Evolutionary conservation across 495 filamentous ascomycete genomes (phyloP), one percentile per base, ranked within the genome.

Genomic region (Neurospora sp.): DNA sequence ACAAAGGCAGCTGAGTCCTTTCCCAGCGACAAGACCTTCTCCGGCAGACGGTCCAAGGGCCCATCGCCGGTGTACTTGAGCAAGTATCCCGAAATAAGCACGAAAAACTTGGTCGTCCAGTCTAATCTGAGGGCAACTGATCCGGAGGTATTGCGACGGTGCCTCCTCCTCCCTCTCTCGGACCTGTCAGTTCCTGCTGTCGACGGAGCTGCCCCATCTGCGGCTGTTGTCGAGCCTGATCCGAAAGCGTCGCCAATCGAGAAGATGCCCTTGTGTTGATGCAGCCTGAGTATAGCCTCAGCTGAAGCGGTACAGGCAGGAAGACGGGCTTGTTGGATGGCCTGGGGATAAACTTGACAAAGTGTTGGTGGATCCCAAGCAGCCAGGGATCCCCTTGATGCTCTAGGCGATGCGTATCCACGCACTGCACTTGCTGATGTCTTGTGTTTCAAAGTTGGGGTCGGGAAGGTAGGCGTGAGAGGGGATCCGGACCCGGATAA

Each of bases 1-100:
- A 92, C 96, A 83, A 97, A 99, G 22, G 96, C 96, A 14, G 94
- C 94, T 7, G 96, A 97, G 20, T 93, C 88, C 73, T 91, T 91
- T 2, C 91, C 92, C 37, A 99, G 84, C 42, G 92, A 90, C 76
- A 98, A 83, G 76, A 96, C 87, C 82, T 92, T 94, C 82, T 99
- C 96, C 0, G 96, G 96, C 0, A 93, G 77, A 68, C 96, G 86
- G 78, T 97, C 91, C 78, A 90, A 90, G 44, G 89, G 84, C 4
- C 96, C 96, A 20, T 92, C 89, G 11, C 90, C 94, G 11, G 93
- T 79, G 80, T 98, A 99, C 77, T 98, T 94, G 70, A 99, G 84
- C 44, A 98, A 83, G 77, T 91, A 93, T 3, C 96, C 96, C 6
- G 93, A 89, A 12, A 92, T 88, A 18, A 97, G 84, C 0, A 97